Base-by-base conservation (phyloP, 768 basidiomycete genomes). In the Chalciporus pseudorubinellus region DNA sequence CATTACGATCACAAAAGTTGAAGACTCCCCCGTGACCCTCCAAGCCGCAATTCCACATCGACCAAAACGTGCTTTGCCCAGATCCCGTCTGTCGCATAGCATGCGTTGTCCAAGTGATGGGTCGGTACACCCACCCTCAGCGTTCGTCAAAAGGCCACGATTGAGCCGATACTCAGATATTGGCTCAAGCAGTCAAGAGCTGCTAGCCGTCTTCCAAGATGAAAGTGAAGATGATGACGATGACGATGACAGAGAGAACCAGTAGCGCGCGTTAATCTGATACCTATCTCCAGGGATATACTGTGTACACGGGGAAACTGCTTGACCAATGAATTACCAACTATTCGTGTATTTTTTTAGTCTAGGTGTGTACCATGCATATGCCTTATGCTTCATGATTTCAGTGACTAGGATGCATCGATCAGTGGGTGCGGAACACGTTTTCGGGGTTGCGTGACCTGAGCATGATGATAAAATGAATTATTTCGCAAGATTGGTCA, bases 61-160 rank as follows among this genome's bases (percentile, higher is more conserved):
- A 38, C 60, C 62, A 44, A 68, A 68, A 52, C 69, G 67, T 24
- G 54, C 64, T 16, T 50, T 68, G 16, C 67, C 67, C 16, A 66
- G 36, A 49, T 57, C 56, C 38, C 63, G 62, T 28, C 28, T 57
- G 48, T 46, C 56, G 11, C 38, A 19, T 9, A 9, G 14, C 7
- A 34, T 34, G n/a, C 52, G 43, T 16, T 39, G 29, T 52, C 51
- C 41, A 44, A 50, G 55, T 16, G 56, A 50, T 3, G 12, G 44
- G 16, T 21, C 20, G 3, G 31, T 54, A 18, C 58, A 50, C 14
- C n/a, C 14, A 36, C 6, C 3, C n/a, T 8, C n/a, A n/a, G 16
- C n/a, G 18, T 26, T 49, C 1, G 12, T 44, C 41, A 68, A 68
- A 53, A 64, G 60, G n/a, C 66, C 47, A 44, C 69, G 67, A 48